These are phyloP conservation scores for Ulvella scutata DNA, from an alignment of 139 green algal genomes.

Conservation along the genomic window DNA sequence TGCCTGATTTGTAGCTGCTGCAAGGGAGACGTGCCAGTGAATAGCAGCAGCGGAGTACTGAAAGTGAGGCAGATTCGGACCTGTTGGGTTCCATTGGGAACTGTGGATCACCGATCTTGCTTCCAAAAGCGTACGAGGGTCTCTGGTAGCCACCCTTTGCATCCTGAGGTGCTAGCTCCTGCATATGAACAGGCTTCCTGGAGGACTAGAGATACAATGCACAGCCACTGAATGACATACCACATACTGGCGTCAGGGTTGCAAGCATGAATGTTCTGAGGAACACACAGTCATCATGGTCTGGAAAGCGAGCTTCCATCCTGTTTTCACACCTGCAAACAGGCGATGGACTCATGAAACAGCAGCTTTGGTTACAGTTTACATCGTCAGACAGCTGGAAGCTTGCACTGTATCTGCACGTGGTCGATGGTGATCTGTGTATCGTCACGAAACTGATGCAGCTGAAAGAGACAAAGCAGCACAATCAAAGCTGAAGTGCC, in stretches of 20 bases:
- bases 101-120: slow-evolving; percentile 24
- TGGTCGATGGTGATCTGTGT: background rate
- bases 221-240: slow-evolving; percentile 46
- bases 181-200: slow-evolving; percentile 17
- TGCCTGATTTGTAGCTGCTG: slow-evolving; percentile 13
- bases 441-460: background rate
- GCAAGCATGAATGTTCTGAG: background rate
- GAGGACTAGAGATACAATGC: background rate
- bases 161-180: slow-evolving; percentile 74
- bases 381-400: background rate
- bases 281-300: slow-evolving; percentile 29
- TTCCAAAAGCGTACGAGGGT: slow-evolving; percentile 51
- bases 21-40: no score
- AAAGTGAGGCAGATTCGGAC: background rate
- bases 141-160: slow-evolving; percentile 52
- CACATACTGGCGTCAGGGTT: background rate
- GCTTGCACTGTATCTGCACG: background rate
- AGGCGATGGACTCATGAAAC: background rate
- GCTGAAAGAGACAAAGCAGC: background rate
- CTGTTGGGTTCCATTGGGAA: slow-evolving; percentile 30
- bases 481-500: background rate
- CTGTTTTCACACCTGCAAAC: slow-evolving; percentile 42
- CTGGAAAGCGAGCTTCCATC: slow-evolving; percentile 54
- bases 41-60: background rate
- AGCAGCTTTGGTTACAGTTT: background rate